phyloP scores from a whole-genome alignment of 2,329 filamentous ascomycete species.

The Botrytis elliptica region DNA sequence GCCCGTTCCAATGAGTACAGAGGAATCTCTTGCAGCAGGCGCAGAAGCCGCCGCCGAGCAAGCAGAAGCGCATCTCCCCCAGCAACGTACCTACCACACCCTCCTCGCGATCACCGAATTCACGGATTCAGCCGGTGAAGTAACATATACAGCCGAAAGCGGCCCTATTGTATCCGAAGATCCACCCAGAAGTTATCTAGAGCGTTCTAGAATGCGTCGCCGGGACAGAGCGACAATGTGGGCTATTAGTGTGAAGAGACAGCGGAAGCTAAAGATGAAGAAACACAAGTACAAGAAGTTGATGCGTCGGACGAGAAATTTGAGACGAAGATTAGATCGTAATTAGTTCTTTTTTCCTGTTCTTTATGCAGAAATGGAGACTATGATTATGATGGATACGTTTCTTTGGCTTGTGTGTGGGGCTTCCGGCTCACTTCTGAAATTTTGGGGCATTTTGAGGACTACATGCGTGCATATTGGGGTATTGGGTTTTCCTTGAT shows the following conservation, averaged over 20 bases:
- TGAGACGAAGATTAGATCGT: slow-evolving; percentile 66
- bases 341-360: slow-evolving; percentile 32
- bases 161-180: slow-evolving; percentile 54
- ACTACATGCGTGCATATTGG: slow-evolving; percentile 10
- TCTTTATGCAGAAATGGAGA: background rate
- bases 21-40: slow-evolving; percentile 41
- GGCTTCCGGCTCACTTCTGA: background rate
- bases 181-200: slow-evolving; percentile 56
- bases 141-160: slow-evolving; percentile 60
- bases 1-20: slow-evolving; percentile 59
- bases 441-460: background rate
- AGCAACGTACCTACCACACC: slow-evolving; percentile 60
- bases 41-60: slow-evolving; percentile 39
- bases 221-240: slow-evolving; percentile 60
- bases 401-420: background rate
- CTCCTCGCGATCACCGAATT: slow-evolving; percentile 68
- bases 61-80: slow-evolving; percentile 43
- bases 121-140: slow-evolving; percentile 56
- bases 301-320: slow-evolving; percentile 84
- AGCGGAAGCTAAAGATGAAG: slow-evolving; percentile 98
- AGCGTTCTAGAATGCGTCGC: slow-evolving; percentile 63
- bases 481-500: slow-evolving; percentile 12
- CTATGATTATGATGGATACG: background rate
- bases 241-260: slow-evolving; percentile 86
- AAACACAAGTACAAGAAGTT: slow-evolving; percentile 99